Evolutionary conservation across 306 rosid species (phyloP), one percentile per base, ranked within the genome.

Genomic region (Vigna mungo): DNA sequence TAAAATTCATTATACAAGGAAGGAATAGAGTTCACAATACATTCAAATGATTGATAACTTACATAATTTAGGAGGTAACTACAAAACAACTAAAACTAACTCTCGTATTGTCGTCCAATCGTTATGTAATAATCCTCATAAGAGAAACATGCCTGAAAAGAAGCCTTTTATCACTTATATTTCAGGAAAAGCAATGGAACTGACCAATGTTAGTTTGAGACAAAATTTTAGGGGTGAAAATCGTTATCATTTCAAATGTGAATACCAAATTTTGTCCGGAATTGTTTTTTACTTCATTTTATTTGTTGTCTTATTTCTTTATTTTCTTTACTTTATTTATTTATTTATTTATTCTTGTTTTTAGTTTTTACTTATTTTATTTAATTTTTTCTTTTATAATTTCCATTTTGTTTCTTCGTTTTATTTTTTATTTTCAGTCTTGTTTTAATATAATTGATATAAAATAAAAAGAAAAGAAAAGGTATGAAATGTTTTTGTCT

Each of bases 41-140:
- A 75, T 62, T 65, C 55, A 60, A 65, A 48, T 37, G 55, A 65
- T 54, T 64, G 79, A 65, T 34, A 18, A 65, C 79, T 54, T 73
- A 55, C 75, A 72, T n/a, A 75, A 72, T 43, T 73, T 44, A 41
- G 48, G 75, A 71, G 69, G 62, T 80, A 80, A 44, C 65, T 17
- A 73, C 41, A 44, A 71, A 64, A 65, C 15, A 39, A 63, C 37
- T 58, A 52, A 79, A 79, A 62, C 66, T 52, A 51, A 55, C 56
- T 80, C 69, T 80, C 74, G 77, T 14, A 69, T 64, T 76, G 67
- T 58, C 49, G 77, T 52, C 75, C 78, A 71, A 60, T 62, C 74
- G 44, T 63, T 76, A 78, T 71, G 74, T 54, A 76, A 70, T 72
- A 44, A 64, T 72, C 65, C 67, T 64, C 74, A 51, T 72, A 72